Base-by-base conservation (phyloP, 345 rosid genomes). In the Aquilaria malaccensis region DNA sequence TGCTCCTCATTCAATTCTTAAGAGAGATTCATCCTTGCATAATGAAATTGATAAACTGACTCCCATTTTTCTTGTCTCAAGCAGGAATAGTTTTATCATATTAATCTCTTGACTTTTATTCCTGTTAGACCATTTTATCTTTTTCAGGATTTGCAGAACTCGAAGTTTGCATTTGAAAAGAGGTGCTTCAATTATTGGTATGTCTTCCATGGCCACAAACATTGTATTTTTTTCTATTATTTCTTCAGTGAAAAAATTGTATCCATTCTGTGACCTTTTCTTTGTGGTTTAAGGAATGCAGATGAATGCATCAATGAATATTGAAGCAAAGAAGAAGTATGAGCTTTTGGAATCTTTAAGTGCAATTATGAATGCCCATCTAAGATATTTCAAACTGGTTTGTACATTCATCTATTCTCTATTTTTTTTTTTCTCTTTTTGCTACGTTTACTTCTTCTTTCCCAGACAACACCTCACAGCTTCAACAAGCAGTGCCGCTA, bases 271-370 rank as follows among this genome's bases (percentile, higher is more conserved):
- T 75, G 70, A 62, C 45, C 33, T 59, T 64, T 71, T 61, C 66
- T 73, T 63, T 63, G 80, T 72, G 66, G 60, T 73, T 84, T 74
- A 84, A 83, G 93, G 83, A 79, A 67, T 82, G 79, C 93, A 91
- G 93, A 93, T 82, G 66, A 87, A 72, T 53, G 79, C 84, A n/a
- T 83, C 87, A 65, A 82, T 84, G 86, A 84, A 77, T 70, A 70
- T 87, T 56, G 97, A 87, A 85, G 74, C 87, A 1, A 91, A 80
- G 80, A 85, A 91, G 85, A 88, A 91, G 80, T 79, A 81, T 2
- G 94, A 85, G 83, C 85, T 91, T 76, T 65, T 91, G 81, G 96
- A 91, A 81, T 85, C 91, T 57, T 72, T 88, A 45, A 88, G 97
- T 86, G 86, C 91, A 67, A 84, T 88, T 61, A 79, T 87, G 97